Evolutionary conservation across 805 yeast genomes (phyloP).

Genomic region (Wickerhamomyces subpelliculosus): DNA sequence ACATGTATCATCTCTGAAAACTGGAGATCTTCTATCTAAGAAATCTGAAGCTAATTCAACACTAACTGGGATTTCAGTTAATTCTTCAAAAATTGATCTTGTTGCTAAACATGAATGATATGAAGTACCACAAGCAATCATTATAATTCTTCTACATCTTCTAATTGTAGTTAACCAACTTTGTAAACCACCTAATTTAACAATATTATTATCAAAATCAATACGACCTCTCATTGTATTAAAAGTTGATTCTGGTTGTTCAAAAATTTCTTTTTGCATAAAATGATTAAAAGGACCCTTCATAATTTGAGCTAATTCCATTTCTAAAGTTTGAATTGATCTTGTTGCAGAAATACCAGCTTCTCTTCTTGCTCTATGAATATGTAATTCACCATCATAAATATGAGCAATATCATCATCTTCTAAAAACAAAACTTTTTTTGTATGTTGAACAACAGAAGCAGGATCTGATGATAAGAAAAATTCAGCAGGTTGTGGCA

Average conservation of each 20-base stretch:
- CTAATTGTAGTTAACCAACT: constrained; percentile 81
- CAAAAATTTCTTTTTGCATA: constrained; percentile 98
- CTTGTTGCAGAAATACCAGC: constrained; percentile 90
- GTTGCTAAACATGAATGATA: constrained; percentile 98
- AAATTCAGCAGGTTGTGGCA: constrained; percentile 91
- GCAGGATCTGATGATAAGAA: constrained; percentile 96
- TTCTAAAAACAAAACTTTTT: constrained; percentile 91
- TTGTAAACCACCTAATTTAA: constrained; percentile 86
- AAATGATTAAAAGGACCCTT: constrained; percentile 94
- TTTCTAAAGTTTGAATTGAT: constrained; percentile 91
- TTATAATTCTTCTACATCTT: constrained; percentile 89
- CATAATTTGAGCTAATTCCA: constrained; percentile 97
- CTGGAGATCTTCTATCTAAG: constrained; percentile 92
- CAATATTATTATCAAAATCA: constrained; percentile 73
- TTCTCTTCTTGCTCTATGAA: constrained; percentile 88
- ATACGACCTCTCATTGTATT: constrained; percentile 99
- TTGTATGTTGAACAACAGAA: constrained; percentile 93
- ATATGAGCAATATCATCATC: constrained; percentile 99
- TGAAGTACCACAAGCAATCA: constrained; percentile 99
- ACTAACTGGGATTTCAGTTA: constrained; percentile 89
- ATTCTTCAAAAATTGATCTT: constrained; percentile 91
- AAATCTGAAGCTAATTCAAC: constrained; percentile 94
- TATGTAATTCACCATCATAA: constrained; percentile 96
- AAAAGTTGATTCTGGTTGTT: constrained; percentile 96
- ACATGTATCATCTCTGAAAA: constrained; percentile 96